Conservation (phyloP, 495 filamentous ascomycete genomes). For the Cryomyces antarcticus region DNA sequence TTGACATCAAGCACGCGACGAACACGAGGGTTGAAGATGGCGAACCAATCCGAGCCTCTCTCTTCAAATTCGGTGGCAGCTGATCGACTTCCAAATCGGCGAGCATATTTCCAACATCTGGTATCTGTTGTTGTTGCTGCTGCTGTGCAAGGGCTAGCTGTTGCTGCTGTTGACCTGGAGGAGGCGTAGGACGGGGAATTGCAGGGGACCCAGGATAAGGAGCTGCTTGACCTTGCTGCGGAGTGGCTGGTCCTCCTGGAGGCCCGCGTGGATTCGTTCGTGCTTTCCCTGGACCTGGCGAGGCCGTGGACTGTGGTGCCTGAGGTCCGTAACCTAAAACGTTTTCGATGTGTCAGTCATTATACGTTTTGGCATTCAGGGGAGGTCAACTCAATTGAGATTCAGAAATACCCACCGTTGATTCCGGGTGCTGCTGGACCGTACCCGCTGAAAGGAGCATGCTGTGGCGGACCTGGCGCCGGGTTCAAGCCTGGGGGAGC, state of each 20-base stretch:
- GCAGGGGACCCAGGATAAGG: slow-evolving; percentile 85
- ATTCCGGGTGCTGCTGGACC: slow-evolving; percentile 38
- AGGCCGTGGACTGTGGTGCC: slow-evolving; percentile 66
- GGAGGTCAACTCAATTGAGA: background rate
- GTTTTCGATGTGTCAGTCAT: background rate
- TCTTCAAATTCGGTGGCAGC: slow-evolving; percentile 48
- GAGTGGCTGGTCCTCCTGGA: slow-evolving; percentile 66
- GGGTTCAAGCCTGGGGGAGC: slow-evolving; percentile 20
- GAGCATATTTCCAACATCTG: slow-evolving; percentile 55
- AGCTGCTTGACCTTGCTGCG: slow-evolving; percentile 65
- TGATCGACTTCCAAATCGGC: slow-evolving; percentile 75
- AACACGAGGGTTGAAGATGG: slow-evolving; percentile 21
- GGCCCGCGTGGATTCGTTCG: slow-evolving; percentile 28
- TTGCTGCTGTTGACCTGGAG: slow-evolving; percentile 26
- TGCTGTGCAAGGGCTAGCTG: slow-evolving; percentile 8
- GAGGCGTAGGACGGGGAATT: slow-evolving; percentile 64
- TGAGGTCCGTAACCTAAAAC: slow-evolving; percentile 39
- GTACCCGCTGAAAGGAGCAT: slow-evolving; percentile 24
- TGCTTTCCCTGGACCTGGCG: slow-evolving; percentile 58
- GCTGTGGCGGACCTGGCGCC: slow-evolving; percentile 16
- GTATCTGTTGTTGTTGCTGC: slow-evolving; percentile 14
- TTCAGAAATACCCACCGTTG: slow-evolving; percentile 33
- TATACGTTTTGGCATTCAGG: background rate
- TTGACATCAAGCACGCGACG: slow-evolving; percentile 20
- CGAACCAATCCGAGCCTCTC: slow-evolving; percentile 21